Base-by-base conservation (phyloP, 805 yeast species). In the Blastobotrys terrestris region DNA sequence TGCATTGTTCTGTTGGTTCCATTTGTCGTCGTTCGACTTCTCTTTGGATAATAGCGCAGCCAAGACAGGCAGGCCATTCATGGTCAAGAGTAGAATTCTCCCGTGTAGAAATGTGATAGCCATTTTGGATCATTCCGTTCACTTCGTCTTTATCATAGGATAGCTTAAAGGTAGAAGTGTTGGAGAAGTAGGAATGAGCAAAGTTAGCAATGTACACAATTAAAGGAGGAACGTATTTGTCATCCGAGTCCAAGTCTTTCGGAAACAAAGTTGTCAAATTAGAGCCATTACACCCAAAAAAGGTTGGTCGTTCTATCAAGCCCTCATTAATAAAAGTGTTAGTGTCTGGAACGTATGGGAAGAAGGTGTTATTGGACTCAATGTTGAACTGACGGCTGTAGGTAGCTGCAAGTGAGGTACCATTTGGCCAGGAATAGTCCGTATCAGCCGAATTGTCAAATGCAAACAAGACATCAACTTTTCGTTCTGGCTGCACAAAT, bases 1-100 rank as follows among this genome's bases (percentile, higher is more conserved):
- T 70, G 72, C 97, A 89, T 63, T 85, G 88, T 1, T 75, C 81
- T n/a, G 80, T 70, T n/a, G 53, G 64, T 14, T 73, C 67, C 60
- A 84, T 81, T 18, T 82, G 82, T 39, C 74, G 68, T 64, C 90
- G 76, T 69, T 87, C 94, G 63, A 84, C 83, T 43, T 84, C 79
- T 66, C 96, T 80, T 71, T 87, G 84, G 54, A 87, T 75, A 46
- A 88, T 77, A 7, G 95, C 96, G 74, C 96, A 88, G 2, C 86
- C 87, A 48, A 88, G 76, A 72, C 96, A 88, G 4, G 81, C 77
- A 43, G 78, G 71, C 83, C 87, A 88, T 42, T 85, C 81, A 2
- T 71, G 64, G 58, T 86, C 95, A 20, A 83, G 63, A 13, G 95
- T 84, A 20, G 79, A 69, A 65, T 87, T 87, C 53, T 75, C 73